Evolutionary conservation across 768 basidiomycete genomes (phyloP), one percentile per base, ranked within the genome.

Genomic region (Lactarius quietus): DNA sequence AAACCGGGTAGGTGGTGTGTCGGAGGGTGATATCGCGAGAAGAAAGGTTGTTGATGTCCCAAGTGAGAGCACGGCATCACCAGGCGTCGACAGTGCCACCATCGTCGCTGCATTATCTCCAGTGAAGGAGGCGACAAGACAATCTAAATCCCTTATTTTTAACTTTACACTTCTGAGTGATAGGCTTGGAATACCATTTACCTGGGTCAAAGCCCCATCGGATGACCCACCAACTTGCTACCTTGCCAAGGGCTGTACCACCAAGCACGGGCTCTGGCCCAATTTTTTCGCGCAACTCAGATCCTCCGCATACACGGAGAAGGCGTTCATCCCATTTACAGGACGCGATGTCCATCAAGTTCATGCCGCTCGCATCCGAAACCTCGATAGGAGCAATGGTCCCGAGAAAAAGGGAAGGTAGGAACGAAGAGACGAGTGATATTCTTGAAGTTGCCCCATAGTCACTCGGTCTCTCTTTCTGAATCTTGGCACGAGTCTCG

Each of bases 351-450:
- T 91, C 79, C 88, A 91, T 93, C 33, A 94, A 77, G 73, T 94
- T 94, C 91, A 92, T 94, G 0, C 93, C 93, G 72, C 90, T 92
- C 3, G 91, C 92, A 74, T 95, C 93, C 29, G 87, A 86, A n/a
- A 88, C 84, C 70, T 95, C 93, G 59, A 93, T 87, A 0, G 91
- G 89, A 12, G 88, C 89, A 68, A 93, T 83, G 57, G 77, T 76
- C 4, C 91, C 90, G 56, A 93, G 79, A 73, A 95, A 88, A n/a
- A 96, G 74, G 0, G 92, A 93, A 5, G 91, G 83, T 64, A 93
- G 78, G 78, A 92, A 93, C 20, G 89, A 92, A 15, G 90, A 92
- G 9, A 94, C 87, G 36, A 95, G 81, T 9, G 89, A 90, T 48
- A 96, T 86, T 41, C 85, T 81, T 26, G 81, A 77, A 20, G 92